Evolutionary conservation across 2,329 filamentous ascomycete genomes (phyloP), one percentile per base, ranked within the genome.

Genomic region (Rutstroemia sp.): DNA sequence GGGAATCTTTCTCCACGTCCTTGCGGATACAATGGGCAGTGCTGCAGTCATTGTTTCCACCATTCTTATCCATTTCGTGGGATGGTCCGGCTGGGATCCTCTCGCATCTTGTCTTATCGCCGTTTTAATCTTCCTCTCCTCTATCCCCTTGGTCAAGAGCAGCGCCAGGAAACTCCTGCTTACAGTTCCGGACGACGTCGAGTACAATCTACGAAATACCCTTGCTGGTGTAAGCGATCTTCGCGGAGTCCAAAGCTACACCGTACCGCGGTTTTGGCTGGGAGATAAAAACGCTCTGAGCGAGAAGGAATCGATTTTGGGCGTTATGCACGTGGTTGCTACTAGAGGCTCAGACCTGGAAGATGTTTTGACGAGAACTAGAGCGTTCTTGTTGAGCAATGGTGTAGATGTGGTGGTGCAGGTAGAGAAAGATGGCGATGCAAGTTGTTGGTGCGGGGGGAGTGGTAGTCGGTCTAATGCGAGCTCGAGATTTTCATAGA

Each of bases 31-130:
- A 0, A 83, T 97, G 30, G 94, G 94, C 25, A 96, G 92, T 54
- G 88, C 92, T 1, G 94, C 94, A 1, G 94, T 99, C 48, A 96
- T 99, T 60, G 83, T 91, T 36, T 96, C 91, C 7, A 99, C 94
- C 0, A 75, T 89, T 0, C 77, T 97, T 21, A 95, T 95, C 0
- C 87, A 95, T 68, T 85, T 89, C 65, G 87, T 89, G 68, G 88
- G 88, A 16, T 97, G 92, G 91, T 82, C 89, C 6, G 90, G 92
- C 23, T 99, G 92, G 83, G 94, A 99, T 69, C 94, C 94, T 2
- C 73, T 97, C 19, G 94, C 94, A 0, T 96, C 92, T 0, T 95
- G 92, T 70, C 79, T 96, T 58, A 99, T 99, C 63, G 92, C 94
- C 0, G 79, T 94, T 25, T 78, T 99, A 48, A 99, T 99, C 63